Evolutionary conservation across 148 eudicot species (phyloP).

Genomic region (Suaeda aralocaspica): DNA sequence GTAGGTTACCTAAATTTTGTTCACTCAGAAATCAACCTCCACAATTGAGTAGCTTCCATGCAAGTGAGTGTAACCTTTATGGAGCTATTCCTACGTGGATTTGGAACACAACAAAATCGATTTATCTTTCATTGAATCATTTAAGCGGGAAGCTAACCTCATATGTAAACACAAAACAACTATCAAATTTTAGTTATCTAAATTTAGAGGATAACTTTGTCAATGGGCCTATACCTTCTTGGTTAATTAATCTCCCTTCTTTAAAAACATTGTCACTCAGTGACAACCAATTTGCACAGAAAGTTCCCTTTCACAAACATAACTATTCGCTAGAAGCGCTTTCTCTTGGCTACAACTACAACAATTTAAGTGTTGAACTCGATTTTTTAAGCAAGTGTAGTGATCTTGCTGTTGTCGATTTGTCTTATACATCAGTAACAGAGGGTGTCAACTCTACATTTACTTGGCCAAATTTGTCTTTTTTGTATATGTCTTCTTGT

Average conservation of each 20-base stretch:
- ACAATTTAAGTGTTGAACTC: not conserved
- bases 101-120: not conserved
- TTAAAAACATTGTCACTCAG: not conserved
- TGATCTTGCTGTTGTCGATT: not conserved
- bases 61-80: not conserved
- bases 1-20: not conserved
- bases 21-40: not conserved
- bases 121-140: not conserved
- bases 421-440: not conserved
- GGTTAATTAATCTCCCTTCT: conserved; percentile 3
- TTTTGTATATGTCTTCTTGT: not conserved
- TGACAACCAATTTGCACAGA: not conserved
- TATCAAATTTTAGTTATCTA: not conserved
- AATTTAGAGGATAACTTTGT: conserved; percentile 12
- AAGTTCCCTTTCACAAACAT: not conserved
- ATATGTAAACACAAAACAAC: not conserved
- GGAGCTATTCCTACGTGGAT: not conserved
- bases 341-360: not conserved
- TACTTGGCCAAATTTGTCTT: not conserved
- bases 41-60: not conserved
- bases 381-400: not conserved
- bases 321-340: not conserved
- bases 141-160: conserved; percentile 8
- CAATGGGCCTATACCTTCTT: conserved; percentile 12
- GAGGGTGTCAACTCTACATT: not conserved